phyloP scores from a whole-genome alignment of 2,329 filamentous ascomycete genomes.

The Claviceps sp. region DNA sequence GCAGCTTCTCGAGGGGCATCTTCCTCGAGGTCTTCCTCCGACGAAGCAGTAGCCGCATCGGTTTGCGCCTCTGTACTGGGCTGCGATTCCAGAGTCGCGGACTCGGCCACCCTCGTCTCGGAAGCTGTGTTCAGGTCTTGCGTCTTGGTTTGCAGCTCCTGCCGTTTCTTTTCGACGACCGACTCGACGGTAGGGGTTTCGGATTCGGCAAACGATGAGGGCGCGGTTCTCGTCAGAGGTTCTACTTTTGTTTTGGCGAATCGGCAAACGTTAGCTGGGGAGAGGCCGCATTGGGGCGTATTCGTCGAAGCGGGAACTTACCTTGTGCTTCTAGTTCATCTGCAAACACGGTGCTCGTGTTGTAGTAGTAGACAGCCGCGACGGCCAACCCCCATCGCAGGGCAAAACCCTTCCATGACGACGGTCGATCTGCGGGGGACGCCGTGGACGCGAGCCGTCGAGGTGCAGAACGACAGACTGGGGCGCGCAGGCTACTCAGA shows the following conservation, averaged over 20 bases:
- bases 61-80: slow-evolving; percentile 15
- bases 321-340: slow-evolving; percentile 49
- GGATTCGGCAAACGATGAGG: slow-evolving; percentile 41
- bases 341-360: slow-evolving; percentile 76
- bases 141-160: slow-evolving; percentile 25
- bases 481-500: slow-evolving; percentile 27
- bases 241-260: background rate
- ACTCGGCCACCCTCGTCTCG: slow-evolving; percentile 8
- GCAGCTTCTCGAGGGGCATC: slow-evolving; percentile 81
- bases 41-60: slow-evolving; percentile 15
- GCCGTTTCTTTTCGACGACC: slow-evolving; percentile 50
- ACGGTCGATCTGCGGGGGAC: slow-evolving; percentile 46
- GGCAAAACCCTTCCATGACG: slow-evolving; percentile 69
- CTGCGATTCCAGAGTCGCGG: slow-evolving; percentile 11
- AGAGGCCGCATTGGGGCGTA: background rate
- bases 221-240: slow-evolving; percentile 21
- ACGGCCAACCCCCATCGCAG: slow-evolving; percentile 63
- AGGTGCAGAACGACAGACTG: slow-evolving; percentile 24
- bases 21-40: slow-evolving; percentile 51
- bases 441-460: slow-evolving; percentile 38
- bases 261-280: background rate
- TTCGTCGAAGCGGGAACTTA: background rate
- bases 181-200: slow-evolving; percentile 53
- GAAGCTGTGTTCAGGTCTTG: slow-evolving; percentile 13
- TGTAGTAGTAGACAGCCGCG: slow-evolving; percentile 83